Evolutionary conservation across 2,329 filamentous ascomycete species (phyloP), one percentile per base, ranked within the genome.

Genomic region (Trichoderma hamatum): DNA sequence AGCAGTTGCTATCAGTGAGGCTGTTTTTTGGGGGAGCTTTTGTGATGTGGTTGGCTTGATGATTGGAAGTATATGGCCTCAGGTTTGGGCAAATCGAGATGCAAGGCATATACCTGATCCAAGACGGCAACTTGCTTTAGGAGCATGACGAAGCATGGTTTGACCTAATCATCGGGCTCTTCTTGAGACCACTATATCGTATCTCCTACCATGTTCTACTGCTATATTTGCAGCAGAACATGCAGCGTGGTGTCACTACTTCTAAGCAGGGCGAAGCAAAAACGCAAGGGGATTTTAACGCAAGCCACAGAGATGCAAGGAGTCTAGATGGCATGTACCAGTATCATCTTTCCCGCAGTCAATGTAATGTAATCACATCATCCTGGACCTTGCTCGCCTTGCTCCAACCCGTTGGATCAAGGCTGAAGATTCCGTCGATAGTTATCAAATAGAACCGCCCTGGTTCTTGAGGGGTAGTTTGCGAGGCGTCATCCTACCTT

Each of bases 341-440:
- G 39, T 30, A 54, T 65, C 62, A 65, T 65, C 62, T 36, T 36
- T 46, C 32, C 36, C 51, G 51, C 24, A 10, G 54, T 58, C 19
- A 26, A 32, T n/a, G n/a, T n/a, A n/a, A 19, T 43, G 51, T 55
- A 32, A 39, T 55, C 49, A 43, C 16, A 30, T 30, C 61, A 54
- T 54, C 13, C 26, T 16, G 52, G 28, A n/a, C 16, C 52, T 55
- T 55, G 56, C 24, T 60, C 39, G 34, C 19, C 52, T 52, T 54
- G 61, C 46, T 24, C 49, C 61, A 55, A 49, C 34, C 16, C 9
- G 36, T 54, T 55, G 61, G 51, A 64, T 43, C 34, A 55, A 64
- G 61, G 61, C 61, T 64, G 61, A 55, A 64, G 49, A 36, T 34
- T 39, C 61, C 61, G 61, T 64, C 61, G 24, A 51, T 34, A 30